These are phyloP conservation scores for Pseudocercospora fuligena DNA, from an alignment of 2,329 filamentous ascomycete species.

Conservation along the genomic window DNA sequence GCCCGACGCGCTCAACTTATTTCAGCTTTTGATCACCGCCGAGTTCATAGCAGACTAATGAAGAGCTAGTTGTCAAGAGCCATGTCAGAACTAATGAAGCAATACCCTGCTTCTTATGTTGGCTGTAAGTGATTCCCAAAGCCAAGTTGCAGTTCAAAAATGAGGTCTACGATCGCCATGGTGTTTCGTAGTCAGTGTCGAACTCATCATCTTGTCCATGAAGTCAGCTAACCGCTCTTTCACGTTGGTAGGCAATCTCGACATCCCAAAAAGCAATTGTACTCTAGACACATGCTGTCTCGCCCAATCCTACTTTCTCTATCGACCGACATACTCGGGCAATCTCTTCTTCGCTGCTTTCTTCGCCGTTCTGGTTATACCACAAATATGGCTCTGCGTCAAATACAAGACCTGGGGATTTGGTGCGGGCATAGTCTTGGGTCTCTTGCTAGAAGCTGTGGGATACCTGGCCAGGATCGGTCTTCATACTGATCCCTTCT, in stretches of 20 bases:
- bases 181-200: too few species aligned
- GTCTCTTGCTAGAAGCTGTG: constrained; percentile 56
- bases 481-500: constrained; percentile 59
- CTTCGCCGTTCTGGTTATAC: constrained; percentile 55
- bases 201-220: too few species aligned
- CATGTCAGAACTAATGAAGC: background rate
- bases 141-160: too few species aligned
- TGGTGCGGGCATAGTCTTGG: constrained; percentile 54
- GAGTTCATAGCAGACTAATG: background rate
- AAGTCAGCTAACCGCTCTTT: background rate
- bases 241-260: background rate
- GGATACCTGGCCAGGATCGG: constrained; percentile 63
- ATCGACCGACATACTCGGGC: constrained; percentile 53
- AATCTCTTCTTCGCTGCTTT: constrained; percentile 56
- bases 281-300: constrained; percentile 39
- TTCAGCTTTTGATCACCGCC: background rate
- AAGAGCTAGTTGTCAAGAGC: background rate
- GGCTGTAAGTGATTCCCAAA: background rate
- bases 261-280: constrained; percentile 25
- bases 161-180: too few species aligned
- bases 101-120: background rate
- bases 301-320: constrained; percentile 53
- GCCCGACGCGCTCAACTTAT: background rate
- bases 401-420: constrained; percentile 62
- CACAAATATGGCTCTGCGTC: constrained; percentile 56